These are phyloP conservation scores for Backusella circina DNA, from an alignment of 192 early-diverging fungal species.

Conservation along the genomic window DNA sequence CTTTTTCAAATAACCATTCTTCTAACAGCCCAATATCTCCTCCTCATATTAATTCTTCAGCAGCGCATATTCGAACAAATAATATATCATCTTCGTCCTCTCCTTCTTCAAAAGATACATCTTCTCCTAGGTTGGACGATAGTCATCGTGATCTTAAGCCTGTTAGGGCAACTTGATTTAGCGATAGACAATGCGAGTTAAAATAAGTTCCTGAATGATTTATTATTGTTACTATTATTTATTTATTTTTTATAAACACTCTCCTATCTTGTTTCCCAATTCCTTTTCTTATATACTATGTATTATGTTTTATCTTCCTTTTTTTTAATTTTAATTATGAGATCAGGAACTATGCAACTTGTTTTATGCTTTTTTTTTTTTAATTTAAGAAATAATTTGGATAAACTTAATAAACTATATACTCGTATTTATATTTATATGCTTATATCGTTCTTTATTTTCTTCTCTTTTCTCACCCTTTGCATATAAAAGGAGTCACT, in stretches of 20 bases:
- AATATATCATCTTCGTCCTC: not conserved
- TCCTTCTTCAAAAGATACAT: not conserved
- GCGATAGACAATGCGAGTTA: not conserved
- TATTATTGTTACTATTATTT: not conserved
- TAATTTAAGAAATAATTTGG: not conserved
- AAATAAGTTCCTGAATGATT: not conserved
- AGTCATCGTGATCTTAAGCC: not conserved
- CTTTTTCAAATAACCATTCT: slow-evolving; percentile 35
- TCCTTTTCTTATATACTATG: not conserved
- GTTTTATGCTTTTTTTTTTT: not conserved
- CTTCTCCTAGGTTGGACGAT: not conserved
- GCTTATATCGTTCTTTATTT: not conserved
- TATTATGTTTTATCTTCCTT: not conserved
- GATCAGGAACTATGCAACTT: not conserved
- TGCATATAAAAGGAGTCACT: slow-evolving; percentile 1
- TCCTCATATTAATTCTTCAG: not conserved
- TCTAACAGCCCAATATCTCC: not conserved
- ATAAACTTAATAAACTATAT: not conserved
- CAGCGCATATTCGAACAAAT: not conserved
- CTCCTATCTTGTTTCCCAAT: not conserved
- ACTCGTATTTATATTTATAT: not conserved
- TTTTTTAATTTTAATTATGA: not conserved
- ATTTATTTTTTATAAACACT: not conserved
- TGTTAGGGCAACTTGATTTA: slow-evolving; percentile 1
- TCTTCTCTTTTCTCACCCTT: not conserved